Evolutionary conservation across 306 rosid species (phyloP), one percentile per base, ranked within the genome.

Genomic region (Rosa persica): DNA sequence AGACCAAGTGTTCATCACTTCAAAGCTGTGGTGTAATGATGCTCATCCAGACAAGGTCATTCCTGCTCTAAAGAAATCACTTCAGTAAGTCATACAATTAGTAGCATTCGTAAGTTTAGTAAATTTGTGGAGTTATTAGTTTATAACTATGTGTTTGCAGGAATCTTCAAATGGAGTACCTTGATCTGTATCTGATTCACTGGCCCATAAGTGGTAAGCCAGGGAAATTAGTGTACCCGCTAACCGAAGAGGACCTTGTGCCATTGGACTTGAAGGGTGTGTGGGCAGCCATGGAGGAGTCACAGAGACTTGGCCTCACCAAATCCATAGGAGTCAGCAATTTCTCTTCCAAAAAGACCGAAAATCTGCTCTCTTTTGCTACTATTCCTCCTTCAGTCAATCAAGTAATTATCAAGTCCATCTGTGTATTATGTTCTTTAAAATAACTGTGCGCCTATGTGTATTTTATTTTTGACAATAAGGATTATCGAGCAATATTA

Each of bases 271-370:
- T 71, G 34, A 66, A 80, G 36, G 64, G 76, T 3, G 84, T 80
- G 10, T 80, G 81, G 87, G 76, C 38, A 44, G 81, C 66, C 57
- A 80, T 80, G 81, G 84, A 83, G 48, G 84, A 83, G 72, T 76
- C 75, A 34, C 81, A 80, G 61, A 76, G 73, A 72, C 80, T 80
- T 25, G 87, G 84, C 75, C 84, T 83, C 68, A 52, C 81, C 0
- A 80, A 51, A 42, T 76, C 79, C 38, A 80, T 83, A 44, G 87
- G 87, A 17, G 79, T 80, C n/a, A 43, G 87, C 76, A 83, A 76
- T n/a, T 83, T 83, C 72, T 76, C 87, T 42, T 9, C 34, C 81
- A 79, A 80, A 30, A 83, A 80, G 60, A 77, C 68, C 8, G 67
- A 83, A 25, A 55, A 72, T 36, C 43, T 83, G 13, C 76, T 83